Evolutionary conservation across 2,329 filamentous ascomycete genomes (phyloP).

Genomic region (Ceratocystis diversiconidia): DNA sequence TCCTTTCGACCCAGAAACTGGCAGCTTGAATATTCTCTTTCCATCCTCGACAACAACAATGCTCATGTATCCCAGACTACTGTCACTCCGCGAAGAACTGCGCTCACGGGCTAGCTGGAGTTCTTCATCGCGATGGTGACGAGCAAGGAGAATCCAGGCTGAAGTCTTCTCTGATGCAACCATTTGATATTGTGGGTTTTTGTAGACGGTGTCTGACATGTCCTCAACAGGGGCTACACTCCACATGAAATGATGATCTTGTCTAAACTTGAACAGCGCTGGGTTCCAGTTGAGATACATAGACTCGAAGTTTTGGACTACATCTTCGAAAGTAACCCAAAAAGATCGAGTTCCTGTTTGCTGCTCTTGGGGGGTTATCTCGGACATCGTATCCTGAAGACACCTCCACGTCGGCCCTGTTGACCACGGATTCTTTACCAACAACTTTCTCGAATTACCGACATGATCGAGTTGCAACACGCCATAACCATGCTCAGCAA

Average conservation of each 20-base stretch:
- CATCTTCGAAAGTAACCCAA: constrained; percentile 81
- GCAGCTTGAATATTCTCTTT: constrained; percentile 57
- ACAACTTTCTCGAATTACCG: constrained; percentile 48
- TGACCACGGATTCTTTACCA: constrained; percentile 95
- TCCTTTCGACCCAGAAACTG: constrained; percentile 50
- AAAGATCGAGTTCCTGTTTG: constrained; percentile 51
- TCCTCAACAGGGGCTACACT: constrained; percentile 38
- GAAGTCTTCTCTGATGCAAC: constrained; percentile 42
- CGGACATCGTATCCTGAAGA: neutral
- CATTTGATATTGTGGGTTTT: constrained; percentile 61
- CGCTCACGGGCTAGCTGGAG: constrained; percentile 32
- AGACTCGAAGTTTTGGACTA: constrained; percentile 85
- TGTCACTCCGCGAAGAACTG: constrained; percentile 3
- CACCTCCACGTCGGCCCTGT: constrained; percentile 37
- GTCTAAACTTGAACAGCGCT: constrained; percentile 59
- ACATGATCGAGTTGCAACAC: constrained; percentile 61
- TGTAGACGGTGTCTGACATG: constrained; percentile 41
- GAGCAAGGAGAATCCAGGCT: constrained; percentile 73
- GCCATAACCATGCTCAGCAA: constrained; percentile 87
- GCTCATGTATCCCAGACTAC: constrained; percentile 67
- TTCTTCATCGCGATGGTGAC: constrained; percentile 66
- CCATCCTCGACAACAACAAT: constrained; percentile 68
- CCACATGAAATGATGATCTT: constrained; percentile 89
- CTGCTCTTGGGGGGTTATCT: constrained; percentile 19
- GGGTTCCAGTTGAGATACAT: constrained; percentile 98